Evolutionary conservation across 1,284 basidiomycete genomes (phyloP), one percentile per base, ranked within the genome.

Genomic region (Fistulinella cinereoalba): DNA sequence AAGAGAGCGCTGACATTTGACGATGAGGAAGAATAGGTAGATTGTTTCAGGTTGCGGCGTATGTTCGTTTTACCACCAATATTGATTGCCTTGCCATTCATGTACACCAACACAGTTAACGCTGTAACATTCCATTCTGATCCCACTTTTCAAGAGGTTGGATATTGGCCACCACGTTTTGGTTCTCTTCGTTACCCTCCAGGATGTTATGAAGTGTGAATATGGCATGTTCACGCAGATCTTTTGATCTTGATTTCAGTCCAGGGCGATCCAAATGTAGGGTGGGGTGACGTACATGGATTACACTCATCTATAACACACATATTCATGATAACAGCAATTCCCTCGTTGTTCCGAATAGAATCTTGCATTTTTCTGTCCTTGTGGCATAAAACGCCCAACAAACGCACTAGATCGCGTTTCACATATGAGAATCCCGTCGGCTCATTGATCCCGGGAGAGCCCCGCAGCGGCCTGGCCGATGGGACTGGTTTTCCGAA

Each of bases 261-360:
- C 50, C 31, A 16, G 16, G 39, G 33, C 22, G 37, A 18, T n/a
- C 1, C 11, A 13, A 23, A 44, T 29, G 4, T 27, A 36, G 46
- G 49, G 21, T 22, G 50, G 41, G 11, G 63, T 70, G 51, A 77
- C 83, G 65, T 63, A 95, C 92, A 94, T 33, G 92, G 90, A 66
- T 95, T 96, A 47, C 84, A 71, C 57, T 94, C 92, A 63, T 97
- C 92, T 22, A 92, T 75, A 19, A 91, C 88, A 64, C 91, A 95
- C 70, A 93, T 72, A 55, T 85, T 85, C 75, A 96, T 81, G 6
- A 96, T 76, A 34, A 91, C 76, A 45, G 82, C 75, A 48, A 96
- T 81, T 24, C 92, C 92, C 6, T 80, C 84, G 45, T 73, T 79
- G 37, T 66, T 68, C 31, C 92, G 76, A 32, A 86, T 77, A 7